Evolutionary conservation across 1,284 basidiomycete genomes (phyloP).

Genomic region (Vanrija sp.): DNA sequence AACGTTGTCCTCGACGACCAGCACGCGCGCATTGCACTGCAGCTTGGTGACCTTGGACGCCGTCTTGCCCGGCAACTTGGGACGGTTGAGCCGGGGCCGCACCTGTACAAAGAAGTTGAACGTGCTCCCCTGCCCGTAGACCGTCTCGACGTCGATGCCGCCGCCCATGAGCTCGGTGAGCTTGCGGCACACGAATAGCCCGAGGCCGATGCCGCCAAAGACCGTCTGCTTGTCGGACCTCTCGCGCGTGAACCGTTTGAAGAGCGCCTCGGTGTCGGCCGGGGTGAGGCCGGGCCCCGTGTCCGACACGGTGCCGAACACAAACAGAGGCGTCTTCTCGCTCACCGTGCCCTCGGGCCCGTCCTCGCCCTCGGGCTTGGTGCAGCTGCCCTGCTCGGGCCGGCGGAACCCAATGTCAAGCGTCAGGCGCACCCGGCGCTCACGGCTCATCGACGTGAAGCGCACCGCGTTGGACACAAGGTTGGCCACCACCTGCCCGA

Average conservation of each 20-base stretch:
- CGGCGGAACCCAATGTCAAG: slow-evolving; percentile 34
- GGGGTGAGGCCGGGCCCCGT: slow-evolving; percentile 39
- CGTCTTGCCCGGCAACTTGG: slow-evolving; percentile 4
- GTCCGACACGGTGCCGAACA: slow-evolving; percentile 33
- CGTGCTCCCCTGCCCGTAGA: slow-evolving; percentile 50
- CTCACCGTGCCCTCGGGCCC: neutral
- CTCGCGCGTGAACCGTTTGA: slow-evolving; percentile 40
- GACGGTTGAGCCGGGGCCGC: slow-evolving; percentile 4
- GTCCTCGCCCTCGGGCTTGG: slow-evolving; percentile 18
- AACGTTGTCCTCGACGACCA: slow-evolving; percentile 39
- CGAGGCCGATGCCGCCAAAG: slow-evolving; percentile 41
- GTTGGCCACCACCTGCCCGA: slow-evolving; percentile 45
- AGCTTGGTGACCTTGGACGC: neutral
- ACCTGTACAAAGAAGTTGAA: slow-evolving; percentile 47
- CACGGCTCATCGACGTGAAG: slow-evolving; percentile 35
- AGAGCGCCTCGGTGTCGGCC: slow-evolving; percentile 32
- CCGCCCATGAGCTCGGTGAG: slow-evolving; percentile 44
- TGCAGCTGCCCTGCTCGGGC: slow-evolving; percentile 27
- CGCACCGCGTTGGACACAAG: slow-evolving; percentile 43
- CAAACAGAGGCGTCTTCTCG: slow-evolving; percentile 26
- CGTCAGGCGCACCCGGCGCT: slow-evolving; percentile 8
- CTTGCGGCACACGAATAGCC: slow-evolving; percentile 38
- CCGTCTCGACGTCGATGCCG: slow-evolving; percentile 36
- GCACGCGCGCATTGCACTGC: slow-evolving; percentile 17
- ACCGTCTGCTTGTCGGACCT: slow-evolving; percentile 34